These are phyloP conservation scores for Schizosaccharomyces lindneri DNA, from an alignment of 805 yeast species.

Conservation along the genomic window DNA sequence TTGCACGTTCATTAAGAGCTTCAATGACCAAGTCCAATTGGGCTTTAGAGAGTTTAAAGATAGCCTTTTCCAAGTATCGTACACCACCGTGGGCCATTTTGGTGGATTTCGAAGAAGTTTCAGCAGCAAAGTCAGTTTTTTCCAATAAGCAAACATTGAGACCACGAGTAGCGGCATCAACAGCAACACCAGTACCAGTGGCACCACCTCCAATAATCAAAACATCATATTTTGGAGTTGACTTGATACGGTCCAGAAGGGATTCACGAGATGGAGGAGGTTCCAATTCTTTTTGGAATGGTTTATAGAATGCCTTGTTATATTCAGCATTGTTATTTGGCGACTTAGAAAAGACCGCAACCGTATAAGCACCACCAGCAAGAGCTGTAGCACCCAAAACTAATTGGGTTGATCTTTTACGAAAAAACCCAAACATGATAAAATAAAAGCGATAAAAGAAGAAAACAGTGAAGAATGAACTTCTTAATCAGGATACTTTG, in stretches of 20 bases:
- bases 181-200: constrained; percentile 77
- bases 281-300: background rate
- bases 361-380: no score
- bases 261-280: background rate
- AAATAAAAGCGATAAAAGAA: no score
- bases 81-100: constrained; percentile 97
- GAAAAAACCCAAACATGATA: no score
- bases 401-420: no score
- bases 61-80: constrained; percentile 79
- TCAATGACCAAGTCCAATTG: constrained; percentile 75
- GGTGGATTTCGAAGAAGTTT: constrained; percentile 81
- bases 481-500: no score
- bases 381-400: no score
- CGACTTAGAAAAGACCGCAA: no score
- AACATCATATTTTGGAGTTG: constrained; percentile 29
- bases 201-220: constrained; percentile 91
- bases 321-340: no score
- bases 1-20: constrained; percentile 67
- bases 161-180: constrained; percentile 80
- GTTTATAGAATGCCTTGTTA: no score
- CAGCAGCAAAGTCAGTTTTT: constrained; percentile 71
- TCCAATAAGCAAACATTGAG: constrained; percentile 70
- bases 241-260: background rate
- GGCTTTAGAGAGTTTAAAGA: constrained; percentile 72
- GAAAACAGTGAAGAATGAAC: no score